Percentiles rank a stretch among this genome's conserved stretches.
phyloP scores from a whole-genome alignment of 257 asterid species.

The Anisodus tanguticus region DNA sequence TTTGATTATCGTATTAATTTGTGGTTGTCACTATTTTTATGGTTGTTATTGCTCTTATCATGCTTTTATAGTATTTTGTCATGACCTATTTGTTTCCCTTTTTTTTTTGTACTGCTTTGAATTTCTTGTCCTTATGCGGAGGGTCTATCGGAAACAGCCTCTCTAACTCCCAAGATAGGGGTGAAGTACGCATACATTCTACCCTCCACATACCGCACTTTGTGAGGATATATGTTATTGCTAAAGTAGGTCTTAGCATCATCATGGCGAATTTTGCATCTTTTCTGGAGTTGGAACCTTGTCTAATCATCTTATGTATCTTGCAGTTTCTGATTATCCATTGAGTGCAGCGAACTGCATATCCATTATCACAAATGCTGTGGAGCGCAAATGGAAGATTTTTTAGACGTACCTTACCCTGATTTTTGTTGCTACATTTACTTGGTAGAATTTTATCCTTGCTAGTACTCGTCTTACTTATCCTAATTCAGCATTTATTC shows the following conservation, averaged over 20 bases:
- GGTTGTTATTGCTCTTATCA: no score
- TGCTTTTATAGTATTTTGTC: no score
- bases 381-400: constrained; percentile 76
- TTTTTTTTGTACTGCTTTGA: no score
- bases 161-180: no score
- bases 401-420: constrained; percentile 40
- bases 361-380: constrained; percentile 64
- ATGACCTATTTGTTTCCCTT: no score
- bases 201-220: no score
- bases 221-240: no score
- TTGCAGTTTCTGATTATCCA: constrained; percentile 82
- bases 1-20: no score
- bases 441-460: background rate
- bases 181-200: no score
- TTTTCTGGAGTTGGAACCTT: background rate
- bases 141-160: no score
- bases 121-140: no score
- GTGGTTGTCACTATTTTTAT: no score
- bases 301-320: background rate
- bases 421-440: background rate
- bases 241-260: background rate
- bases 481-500: background rate
- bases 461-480: background rate
- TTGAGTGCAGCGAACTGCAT: constrained; percentile 88
- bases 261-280: background rate